Base-by-base conservation (phyloP, 2,329 filamentous ascomycete species). In the Aspergillus proliferans region DNA sequence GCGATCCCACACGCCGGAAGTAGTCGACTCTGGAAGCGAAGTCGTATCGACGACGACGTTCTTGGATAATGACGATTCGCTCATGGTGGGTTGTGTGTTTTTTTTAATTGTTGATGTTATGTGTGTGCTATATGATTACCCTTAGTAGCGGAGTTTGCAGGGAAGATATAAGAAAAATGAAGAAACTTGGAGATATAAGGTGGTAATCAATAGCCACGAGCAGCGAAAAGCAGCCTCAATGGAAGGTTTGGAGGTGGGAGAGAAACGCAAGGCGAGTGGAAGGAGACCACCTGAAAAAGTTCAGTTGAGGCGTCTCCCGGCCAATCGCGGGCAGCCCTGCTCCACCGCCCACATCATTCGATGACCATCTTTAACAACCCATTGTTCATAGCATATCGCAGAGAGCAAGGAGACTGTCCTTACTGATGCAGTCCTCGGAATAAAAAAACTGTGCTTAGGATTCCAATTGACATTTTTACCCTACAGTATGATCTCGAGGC, bases 1-100 rank as follows among this genome's bases (percentile, higher is more conserved):
- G 63, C 91, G 86, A 71, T 95, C 88, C 90, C 90, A 95, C 48
- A 93, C 74, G 43, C 87, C 86, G 51, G 85, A 81, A 53, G 85
- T 80, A 50, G 72, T 71, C 42, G 72, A 61, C 42, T 72, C 66
- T 34, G 77, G 65, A 42, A 72, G 62, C 45, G 65, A 65, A 49
- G 70, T 58, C 52, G 67, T 70, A 54, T 71, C 66, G 52, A 72
- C 59, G 52, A 67, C 65, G 54, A 71, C 64, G 58, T 67, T 68
- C 55, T 64, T 62, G 36, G 64, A 58, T 59, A 69, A 62, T 50
- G 69, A 61, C 51, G 61, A 60, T 58, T 63, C 59, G 62, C 61
- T 68, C 70, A 72, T 72, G 55, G 59, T 71, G 68, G 38, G 38
- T 18, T 15, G 38, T 40, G 15, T 15, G 9, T 21, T 19, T 15